Evolutionary conservation across 2,329 filamentous ascomycete species (phyloP).

Genomic region (Botryosphaeria agaves): DNA sequence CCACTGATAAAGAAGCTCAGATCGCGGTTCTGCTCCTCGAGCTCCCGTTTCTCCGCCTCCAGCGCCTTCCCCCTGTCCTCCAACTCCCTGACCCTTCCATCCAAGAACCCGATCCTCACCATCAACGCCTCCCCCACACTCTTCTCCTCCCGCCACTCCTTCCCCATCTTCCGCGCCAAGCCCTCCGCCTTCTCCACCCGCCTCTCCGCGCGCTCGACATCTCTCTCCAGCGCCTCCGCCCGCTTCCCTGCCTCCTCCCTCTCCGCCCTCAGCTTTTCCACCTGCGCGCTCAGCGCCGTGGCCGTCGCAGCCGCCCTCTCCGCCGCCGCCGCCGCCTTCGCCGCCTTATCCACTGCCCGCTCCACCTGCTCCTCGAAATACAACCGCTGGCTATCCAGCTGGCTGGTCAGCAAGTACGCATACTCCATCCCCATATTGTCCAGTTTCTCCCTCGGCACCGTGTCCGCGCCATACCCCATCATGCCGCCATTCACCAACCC

Average conservation of each 20-base stretch:
- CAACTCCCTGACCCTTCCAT: constrained; percentile 38
- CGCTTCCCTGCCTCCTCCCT: constrained; percentile 35
- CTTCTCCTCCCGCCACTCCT: constrained; percentile 74
- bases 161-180: constrained; percentile 57
- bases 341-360: constrained; percentile 78
- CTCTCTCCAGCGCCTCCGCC: constrained; percentile 53
- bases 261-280: constrained; percentile 35
- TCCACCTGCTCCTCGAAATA: constrained; percentile 91
- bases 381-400: constrained; percentile 78
- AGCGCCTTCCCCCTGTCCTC: constrained; percentile 26
- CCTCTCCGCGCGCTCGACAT: constrained; percentile 48
- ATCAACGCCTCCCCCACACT: constrained; percentile 65
- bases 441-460: constrained; percentile 53
- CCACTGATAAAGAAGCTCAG: constrained; percentile 75
- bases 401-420: constrained; percentile 79
- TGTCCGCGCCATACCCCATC: constrained; percentile 38
- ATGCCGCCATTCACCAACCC: constrained; percentile 19
- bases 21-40: constrained; percentile 77
- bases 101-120: constrained; percentile 58
- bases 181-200: constrained; percentile 56
- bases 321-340: constrained; percentile 50
- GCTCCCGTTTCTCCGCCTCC: constrained; percentile 43
- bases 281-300: constrained; percentile 29
- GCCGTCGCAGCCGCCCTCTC: constrained; percentile 40
- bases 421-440: constrained; percentile 84